Conservation (phyloP, 345 rosid genomes). For the Salix udensis region DNA sequence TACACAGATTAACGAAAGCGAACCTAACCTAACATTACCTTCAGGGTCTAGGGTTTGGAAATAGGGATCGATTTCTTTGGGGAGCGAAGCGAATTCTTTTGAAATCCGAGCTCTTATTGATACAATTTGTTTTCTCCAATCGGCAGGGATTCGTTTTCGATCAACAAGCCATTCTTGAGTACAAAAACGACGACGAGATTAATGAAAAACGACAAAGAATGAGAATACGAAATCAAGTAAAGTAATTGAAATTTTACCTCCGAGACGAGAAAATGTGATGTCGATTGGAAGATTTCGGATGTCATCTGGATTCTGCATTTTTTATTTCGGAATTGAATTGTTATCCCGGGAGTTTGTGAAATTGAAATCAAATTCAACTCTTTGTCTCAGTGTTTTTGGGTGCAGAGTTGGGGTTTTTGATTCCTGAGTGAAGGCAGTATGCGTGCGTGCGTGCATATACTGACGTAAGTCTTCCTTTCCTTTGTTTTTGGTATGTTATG, state of each 20-base stretch:
- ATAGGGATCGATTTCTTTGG: constrained; percentile 74
- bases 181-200: constrained; percentile 1
- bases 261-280: constrained; percentile 88
- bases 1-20: neutral
- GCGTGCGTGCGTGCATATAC: neutral
- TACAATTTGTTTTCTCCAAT: constrained; percentile 81
- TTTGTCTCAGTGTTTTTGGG: neutral
- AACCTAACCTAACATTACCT: constrained; percentile 34
- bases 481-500: too few relatives aligned
- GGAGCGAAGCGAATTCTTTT: constrained; percentile 70
- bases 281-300: constrained; percentile 89
- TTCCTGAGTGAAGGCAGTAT: neutral
- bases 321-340: neutral
- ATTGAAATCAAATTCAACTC: neutral
- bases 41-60: constrained; percentile 74
- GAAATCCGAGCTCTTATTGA: constrained; percentile 60
- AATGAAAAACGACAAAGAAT: neutral
- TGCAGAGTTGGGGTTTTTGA: neutral
- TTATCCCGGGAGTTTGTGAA: neutral
- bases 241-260: constrained; percentile 43
- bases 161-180: constrained; percentile 89
- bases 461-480: too few relatives aligned
- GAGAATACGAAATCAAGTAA: neutral
- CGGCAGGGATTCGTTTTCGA: constrained; percentile 87
- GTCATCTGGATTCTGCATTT: constrained; percentile 63